Conservation (phyloP, 306 rosid species). For the Cicer chorassanicum region DNA sequence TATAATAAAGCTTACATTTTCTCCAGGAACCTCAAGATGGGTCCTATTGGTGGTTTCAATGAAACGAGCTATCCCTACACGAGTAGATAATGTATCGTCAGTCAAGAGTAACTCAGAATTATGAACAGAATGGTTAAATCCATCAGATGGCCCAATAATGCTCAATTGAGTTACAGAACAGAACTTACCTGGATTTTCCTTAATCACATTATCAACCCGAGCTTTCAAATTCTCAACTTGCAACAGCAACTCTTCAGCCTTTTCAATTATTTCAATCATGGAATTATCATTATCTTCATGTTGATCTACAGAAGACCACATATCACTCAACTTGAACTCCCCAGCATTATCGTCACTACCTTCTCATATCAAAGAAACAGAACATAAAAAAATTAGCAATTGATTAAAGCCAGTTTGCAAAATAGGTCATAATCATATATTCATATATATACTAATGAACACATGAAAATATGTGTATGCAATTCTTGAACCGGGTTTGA, state of each 20-base stretch:
- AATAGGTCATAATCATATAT: not conserved
- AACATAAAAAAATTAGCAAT: conserved; percentile 34
- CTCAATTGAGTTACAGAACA: conserved; percentile 52
- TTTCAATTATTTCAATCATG: conserved; percentile 54
- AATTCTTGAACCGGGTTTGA: conserved; percentile 8
- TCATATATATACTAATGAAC: not conserved
- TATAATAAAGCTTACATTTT: conserved; percentile 55
- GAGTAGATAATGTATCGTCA: conserved; percentile 49
- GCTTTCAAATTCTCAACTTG: conserved; percentile 64
- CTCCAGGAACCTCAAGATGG: conserved; percentile 43
- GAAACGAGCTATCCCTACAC: conserved; percentile 50
- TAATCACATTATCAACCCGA: conserved; percentile 63
- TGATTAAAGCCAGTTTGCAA: conserved; percentile 25
- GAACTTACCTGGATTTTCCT: conserved; percentile 63
- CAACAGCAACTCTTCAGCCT: conserved; percentile 59
- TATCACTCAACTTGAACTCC: conserved; percentile 54
- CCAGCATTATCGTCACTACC: conserved; percentile 48
- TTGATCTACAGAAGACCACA: conserved; percentile 51
- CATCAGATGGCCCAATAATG: conserved; percentile 48
- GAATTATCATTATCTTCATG: conserved; percentile 57
- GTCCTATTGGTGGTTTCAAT: conserved; percentile 47
- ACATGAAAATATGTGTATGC: not conserved
- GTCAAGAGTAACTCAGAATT: conserved; percentile 50
- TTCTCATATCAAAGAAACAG: conserved; percentile 41
- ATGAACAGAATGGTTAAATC: conserved; percentile 45